Evolutionary conservation across 106 monocot species (phyloP).

Genomic region (Dendrobium chrysotoxum): DNA sequence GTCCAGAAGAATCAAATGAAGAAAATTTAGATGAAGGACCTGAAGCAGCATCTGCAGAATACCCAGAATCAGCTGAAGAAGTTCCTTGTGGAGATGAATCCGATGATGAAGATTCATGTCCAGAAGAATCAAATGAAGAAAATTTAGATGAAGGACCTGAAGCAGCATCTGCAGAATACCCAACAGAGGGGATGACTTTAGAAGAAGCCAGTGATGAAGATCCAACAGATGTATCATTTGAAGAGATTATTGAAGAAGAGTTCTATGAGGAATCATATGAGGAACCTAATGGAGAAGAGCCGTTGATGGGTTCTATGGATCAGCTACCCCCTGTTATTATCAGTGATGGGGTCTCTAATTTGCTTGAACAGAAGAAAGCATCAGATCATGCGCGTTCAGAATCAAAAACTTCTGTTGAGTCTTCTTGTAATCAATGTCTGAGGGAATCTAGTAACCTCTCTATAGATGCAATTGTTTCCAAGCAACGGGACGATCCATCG

Average conservation of each 20-base stretch:
- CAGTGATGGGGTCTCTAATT: neutral
- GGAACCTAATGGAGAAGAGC: neutral
- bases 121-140: constrained; percentile 7
- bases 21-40: neutral
- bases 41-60: constrained; percentile 6
- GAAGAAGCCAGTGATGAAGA: constrained; percentile 7
- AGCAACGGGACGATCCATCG: neutral
- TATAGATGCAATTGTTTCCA: neutral
- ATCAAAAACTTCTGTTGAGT: neutral
- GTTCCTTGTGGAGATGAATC: neutral
- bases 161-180: constrained; percentile 6
- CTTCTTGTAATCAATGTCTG: neutral
- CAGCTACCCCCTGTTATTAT: neutral
- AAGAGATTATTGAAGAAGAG: constrained; percentile 5
- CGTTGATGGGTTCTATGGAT: neutral
- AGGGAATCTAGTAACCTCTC: neutral
- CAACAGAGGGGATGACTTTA: neutral
- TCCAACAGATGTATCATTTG: neutral
- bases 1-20: constrained; percentile 1
- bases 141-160: neutral
- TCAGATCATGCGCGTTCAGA: neutral
- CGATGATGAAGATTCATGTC: constrained; percentile 1
- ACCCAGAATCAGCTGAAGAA: neutral
- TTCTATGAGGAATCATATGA: neutral
- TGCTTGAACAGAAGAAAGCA: constrained; percentile 2